These are phyloP conservation scores for Vinca minor DNA, from an alignment of 257 asterid genomes.

Conservation along the genomic window DNA sequence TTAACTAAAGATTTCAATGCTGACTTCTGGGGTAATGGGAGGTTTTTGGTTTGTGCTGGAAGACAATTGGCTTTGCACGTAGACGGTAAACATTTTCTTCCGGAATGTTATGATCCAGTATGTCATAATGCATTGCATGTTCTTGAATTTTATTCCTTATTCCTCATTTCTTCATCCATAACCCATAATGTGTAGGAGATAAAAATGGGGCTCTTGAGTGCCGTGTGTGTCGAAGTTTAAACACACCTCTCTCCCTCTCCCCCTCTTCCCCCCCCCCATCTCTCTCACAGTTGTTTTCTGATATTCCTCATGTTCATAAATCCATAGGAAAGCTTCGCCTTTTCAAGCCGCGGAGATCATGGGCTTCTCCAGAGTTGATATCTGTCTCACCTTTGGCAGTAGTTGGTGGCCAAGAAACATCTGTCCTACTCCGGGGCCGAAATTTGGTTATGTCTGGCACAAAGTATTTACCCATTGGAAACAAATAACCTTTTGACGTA, in stretches of 20 bases:
- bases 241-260: background rate
- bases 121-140: background rate
- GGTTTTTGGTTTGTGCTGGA: constrained; percentile 58
- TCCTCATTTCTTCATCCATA: constrained; percentile 8
- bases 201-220: background rate
- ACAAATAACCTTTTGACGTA: background rate
- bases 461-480: constrained; percentile 29
- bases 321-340: constrained; percentile 56
- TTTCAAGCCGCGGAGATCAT: constrained; percentile 41
- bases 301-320: constrained; percentile 11
- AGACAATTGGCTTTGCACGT: constrained; percentile 55
- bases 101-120: background rate
- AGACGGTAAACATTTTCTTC: constrained; percentile 39
- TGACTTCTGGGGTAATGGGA: constrained; percentile 65
- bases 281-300: no score
- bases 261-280: no score
- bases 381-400: constrained; percentile 73
- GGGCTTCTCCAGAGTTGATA: constrained; percentile 51
- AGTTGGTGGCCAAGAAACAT: constrained; percentile 61
- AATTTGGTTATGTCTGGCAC: constrained; percentile 46
- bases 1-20: constrained; percentile 41
- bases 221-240: background rate
- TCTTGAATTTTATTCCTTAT: background rate
- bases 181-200: background rate
- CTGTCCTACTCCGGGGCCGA: constrained; percentile 59